These are phyloP conservation scores for Tetrahymena borealis DNA, from an alignment of 73 alveolate species.

Conservation along the genomic window DNA sequence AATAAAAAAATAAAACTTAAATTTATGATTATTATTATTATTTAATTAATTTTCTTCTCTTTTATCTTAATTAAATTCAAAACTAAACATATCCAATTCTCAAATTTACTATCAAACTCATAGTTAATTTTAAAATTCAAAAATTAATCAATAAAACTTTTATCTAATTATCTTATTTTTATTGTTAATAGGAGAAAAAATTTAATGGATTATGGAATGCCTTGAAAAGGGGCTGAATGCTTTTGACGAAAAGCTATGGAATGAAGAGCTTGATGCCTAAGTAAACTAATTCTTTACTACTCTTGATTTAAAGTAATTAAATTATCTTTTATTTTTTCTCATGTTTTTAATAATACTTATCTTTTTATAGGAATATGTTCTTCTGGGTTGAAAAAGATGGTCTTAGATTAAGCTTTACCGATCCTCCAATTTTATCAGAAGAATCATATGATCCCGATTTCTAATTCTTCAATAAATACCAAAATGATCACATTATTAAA, in stretches of 20 bases:
- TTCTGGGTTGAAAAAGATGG: constrained; percentile 47
- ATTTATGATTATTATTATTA: no score
- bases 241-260: neutral
- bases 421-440: constrained; percentile 54
- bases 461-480: constrained; percentile 80
- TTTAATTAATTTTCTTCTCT: no score
- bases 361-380: constrained; percentile 1
- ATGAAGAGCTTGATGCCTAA: neutral
- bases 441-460: constrained; percentile 70
- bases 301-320: neutral
- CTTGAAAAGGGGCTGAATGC: neutral
- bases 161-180: neutral
- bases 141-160: no score
- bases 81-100: no score
- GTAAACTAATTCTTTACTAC: neutral
- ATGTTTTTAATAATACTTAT: neutral
- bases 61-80: no score
- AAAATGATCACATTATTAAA: constrained; percentile 64
- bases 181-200: neutral
- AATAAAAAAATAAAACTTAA: no score
- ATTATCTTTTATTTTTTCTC: neutral
- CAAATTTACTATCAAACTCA: no score
- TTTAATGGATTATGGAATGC: neutral
- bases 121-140: no score
- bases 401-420: constrained; percentile 27